Percentiles rank a stretch among this genome's conserved stretches.
Evolutionary conservation across 2,329 filamentous ascomycete species (phyloP).

Genomic region (Chaetomium strumarium): DNA sequence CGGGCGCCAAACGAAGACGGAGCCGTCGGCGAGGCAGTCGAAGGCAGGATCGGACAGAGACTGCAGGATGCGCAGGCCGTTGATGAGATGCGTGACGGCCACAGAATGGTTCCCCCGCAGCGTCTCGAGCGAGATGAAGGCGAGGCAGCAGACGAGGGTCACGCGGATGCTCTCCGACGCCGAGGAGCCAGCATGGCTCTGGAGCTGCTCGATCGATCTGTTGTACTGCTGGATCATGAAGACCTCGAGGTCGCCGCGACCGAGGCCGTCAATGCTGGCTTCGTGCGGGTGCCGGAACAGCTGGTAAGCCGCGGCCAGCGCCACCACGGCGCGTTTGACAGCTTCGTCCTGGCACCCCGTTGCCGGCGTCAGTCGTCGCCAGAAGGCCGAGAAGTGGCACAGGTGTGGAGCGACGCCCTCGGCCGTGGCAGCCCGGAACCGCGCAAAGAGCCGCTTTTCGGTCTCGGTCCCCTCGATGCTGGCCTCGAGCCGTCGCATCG

Average conservation of each 20-base stretch:
- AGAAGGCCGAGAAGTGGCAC: constrained; percentile 24
- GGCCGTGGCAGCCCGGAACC: constrained; percentile 29
- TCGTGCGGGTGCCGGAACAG: constrained; percentile 25
- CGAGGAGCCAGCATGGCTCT: constrained; percentile 23
- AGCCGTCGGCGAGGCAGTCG: constrained; percentile 17
- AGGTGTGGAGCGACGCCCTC: constrained; percentile 26
- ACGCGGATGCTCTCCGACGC: constrained; percentile 24
- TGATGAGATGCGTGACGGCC: constrained; percentile 25
- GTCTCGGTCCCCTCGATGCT: constrained; percentile 32
- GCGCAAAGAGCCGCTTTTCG: constrained; percentile 33
- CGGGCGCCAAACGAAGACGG: constrained; percentile 3
- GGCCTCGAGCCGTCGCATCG: constrained; percentile 31
- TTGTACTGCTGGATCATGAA: constrained; percentile 37
- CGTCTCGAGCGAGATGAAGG: constrained; percentile 28
- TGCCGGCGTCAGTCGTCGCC: constrained; percentile 27
- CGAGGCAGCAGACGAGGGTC: constrained; percentile 27
- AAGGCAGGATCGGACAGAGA: constrained; percentile 21
- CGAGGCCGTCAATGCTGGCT: constrained; percentile 19
- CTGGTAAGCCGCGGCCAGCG: constrained; percentile 29
- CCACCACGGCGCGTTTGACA: constrained; percentile 29
- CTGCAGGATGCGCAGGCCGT: constrained; percentile 27
- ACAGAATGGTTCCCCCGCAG: constrained; percentile 23
- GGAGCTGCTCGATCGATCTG: constrained; percentile 32
- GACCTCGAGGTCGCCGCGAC: constrained; percentile 29
- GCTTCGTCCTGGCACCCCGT: constrained; percentile 27